Evolutionary conservation across 2,329 filamentous ascomycete genomes (phyloP), one percentile per base, ranked within the genome.

Genomic region (Arthrocladium fulminans): DNA sequence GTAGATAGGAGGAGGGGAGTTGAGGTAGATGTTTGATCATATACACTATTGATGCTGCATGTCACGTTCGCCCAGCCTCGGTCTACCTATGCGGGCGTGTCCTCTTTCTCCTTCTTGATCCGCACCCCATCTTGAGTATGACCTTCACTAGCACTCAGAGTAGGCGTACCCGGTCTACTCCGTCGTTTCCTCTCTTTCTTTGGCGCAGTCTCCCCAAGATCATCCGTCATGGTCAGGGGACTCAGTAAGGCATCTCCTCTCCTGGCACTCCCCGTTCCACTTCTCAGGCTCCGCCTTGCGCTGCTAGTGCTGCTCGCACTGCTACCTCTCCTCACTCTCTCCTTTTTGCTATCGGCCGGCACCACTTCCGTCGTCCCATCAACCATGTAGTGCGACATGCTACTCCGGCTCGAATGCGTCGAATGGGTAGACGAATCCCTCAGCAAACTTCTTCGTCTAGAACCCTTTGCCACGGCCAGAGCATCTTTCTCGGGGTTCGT

Each of bases 281-380:
- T 47, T 23, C 44, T 41, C n/a, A 42, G 23, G 34, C 27, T 48
- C 22, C 45, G 3, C 42, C 45, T 41, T 3, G 27, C 37, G n/a
- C 45, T 48, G n/a, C 24, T 19, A 10, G 37, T 57, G 45, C 49
- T 54, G 40, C 49, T 51, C 2, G 57, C 56, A 30, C 55, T 57
- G 48, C 56, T 59, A 5, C 56, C 56, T 19, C 56, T 41, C 19
- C 56, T 42, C 17, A 59, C 50, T 9, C 55, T 49, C 10, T 58
- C 56, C 1, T 51, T 45, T 4, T 47, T 48, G n/a, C 13, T 25
- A 29, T 27, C 34, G 20, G 4, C 44, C 12, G 32, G 32, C 15
- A 38, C 20, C 24, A 35, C 45, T 12, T 54, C 52, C 12, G 37
- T 19, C 20, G 45, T 44, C 20, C 49, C 53, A 24, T 53, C 55